Evolutionary conservation across 768 basidiomycete genomes (phyloP).

Genomic region (Termitomyces sp.): DNA sequence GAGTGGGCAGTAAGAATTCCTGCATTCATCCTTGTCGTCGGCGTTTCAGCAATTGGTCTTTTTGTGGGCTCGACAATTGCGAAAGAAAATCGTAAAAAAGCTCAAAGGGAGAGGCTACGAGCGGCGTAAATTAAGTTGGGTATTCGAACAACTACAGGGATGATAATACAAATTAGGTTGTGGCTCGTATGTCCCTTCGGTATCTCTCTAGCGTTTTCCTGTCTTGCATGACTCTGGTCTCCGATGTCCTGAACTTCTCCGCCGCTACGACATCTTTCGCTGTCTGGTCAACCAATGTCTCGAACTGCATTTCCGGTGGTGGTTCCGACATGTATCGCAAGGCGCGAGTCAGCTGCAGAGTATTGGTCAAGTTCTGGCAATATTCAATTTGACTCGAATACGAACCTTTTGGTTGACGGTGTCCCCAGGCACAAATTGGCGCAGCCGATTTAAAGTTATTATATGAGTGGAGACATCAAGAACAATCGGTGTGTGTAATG

Average conservation of each 20-base stretch:
- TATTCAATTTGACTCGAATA: background rate
- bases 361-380: background rate
- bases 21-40: constrained; percentile 76
- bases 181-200: constrained; percentile 14
- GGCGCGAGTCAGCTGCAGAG: constrained; percentile 50
- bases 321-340: constrained; percentile 49
- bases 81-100: constrained; percentile 69
- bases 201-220: constrained; percentile 27
- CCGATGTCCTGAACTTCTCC: constrained; percentile 61
- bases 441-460: constrained; percentile 47
- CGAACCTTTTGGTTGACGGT: constrained; percentile 48
- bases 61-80: constrained; percentile 78
- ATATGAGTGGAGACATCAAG: constrained; percentile 52
- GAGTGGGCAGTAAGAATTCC: constrained; percentile 94
- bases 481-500: constrained; percentile 48
- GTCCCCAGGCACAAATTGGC: constrained; percentile 44
- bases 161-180: constrained; percentile 4
- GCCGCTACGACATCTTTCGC: constrained; percentile 62
- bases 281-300: constrained; percentile 52
- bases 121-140: constrained; percentile 42
- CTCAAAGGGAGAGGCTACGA: constrained; percentile 57
- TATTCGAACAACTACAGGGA: background rate
- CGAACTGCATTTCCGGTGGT: constrained; percentile 39
- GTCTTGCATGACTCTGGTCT: constrained; percentile 29
- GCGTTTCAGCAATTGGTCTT: constrained; percentile 73